Evolutionary conservation across 2,329 filamentous ascomycete genomes (phyloP), one percentile per base, ranked within the genome.

Genomic region (Chrysoporthe puriensis): DNA sequence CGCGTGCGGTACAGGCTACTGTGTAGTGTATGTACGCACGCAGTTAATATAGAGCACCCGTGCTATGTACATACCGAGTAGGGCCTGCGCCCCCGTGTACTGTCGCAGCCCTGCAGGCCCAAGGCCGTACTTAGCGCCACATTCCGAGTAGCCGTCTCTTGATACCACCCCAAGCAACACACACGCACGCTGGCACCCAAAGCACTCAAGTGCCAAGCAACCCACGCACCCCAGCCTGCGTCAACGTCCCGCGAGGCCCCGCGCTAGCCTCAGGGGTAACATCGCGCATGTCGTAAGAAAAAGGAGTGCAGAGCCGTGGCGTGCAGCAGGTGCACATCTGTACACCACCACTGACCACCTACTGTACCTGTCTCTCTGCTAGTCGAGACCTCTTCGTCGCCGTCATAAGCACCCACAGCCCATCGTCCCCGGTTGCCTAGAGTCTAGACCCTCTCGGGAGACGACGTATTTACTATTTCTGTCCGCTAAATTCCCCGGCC

Each of bases 181-280:
- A 8, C 44, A 8, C 6, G 18, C 16, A 14, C 4, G 36, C 34
- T 16, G 21, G 16, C 54, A 18, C 54, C 13, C 36, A 36, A 18
- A 57, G 26, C 26, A 26, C 26, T 26, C 26, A 26, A 26, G 26
- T 26, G 26, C 26, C 26, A 26, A 26, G 26, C 26, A 26, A 26
- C 26, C 26, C 26, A 26, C 26, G 26, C 26, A 26, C 26, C 26
- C 57, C 36, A 40, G 9, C 36, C 36, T 9, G 36, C 13, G 32
- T 68, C 57, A 61, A 65, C 54, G 40, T 61, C 54, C 34, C 54
- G 54, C 11, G 32, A 57, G 54, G 54, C n/a, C 54, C 58, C 42
- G 62, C 66, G 62, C 66, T 64, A 68, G 62, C 21, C 16, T 65
- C 66, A 68, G 66, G 66, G 66, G 66, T 60, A 65, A 65, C 57